These are phyloP conservation scores for Diaporthe ampelina DNA, from an alignment of 2,329 filamentous ascomycete genomes.

Conservation along the genomic window DNA sequence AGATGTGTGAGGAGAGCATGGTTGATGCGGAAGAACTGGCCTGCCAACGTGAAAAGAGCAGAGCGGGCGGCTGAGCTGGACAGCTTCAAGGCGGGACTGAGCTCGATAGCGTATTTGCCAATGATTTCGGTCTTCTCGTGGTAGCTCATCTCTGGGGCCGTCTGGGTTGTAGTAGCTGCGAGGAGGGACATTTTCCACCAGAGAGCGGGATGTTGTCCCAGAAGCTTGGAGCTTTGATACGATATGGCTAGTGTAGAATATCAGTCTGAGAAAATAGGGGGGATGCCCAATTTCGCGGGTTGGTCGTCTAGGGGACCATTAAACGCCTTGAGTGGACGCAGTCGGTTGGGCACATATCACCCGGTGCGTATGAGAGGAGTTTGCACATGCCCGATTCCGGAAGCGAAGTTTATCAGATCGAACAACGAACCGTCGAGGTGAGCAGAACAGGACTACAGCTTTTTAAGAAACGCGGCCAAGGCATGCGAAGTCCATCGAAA, in stretches of 20 bases:
- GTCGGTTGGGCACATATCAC: constrained; percentile 15
- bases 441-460: constrained; percentile 15
- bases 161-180: constrained; percentile 27
- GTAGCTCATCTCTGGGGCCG: constrained; percentile 32
- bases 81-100: constrained; percentile 21
- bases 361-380: constrained; percentile 4
- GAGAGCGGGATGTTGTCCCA: constrained; percentile 16
- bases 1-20: constrained; percentile 40
- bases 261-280: constrained; percentile 25
- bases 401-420: not conserved
- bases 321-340: constrained; percentile 19
- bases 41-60: constrained; percentile 23
- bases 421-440: not conserved
- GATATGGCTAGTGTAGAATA: constrained; percentile 7
- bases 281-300: constrained; percentile 15
- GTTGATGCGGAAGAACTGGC: constrained; percentile 33
- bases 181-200: constrained; percentile 32
- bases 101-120: constrained; percentile 34
- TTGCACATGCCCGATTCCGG: not conserved
- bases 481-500: constrained; percentile 19
- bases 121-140: constrained; percentile 31
- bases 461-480: not conserved
- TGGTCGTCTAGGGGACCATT: constrained; percentile 29
- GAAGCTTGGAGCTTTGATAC: not conserved
- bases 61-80: constrained; percentile 19